Evolutionary conservation across 139 green algal genomes (phyloP).

Genomic region (Coelastrella sp.): DNA sequence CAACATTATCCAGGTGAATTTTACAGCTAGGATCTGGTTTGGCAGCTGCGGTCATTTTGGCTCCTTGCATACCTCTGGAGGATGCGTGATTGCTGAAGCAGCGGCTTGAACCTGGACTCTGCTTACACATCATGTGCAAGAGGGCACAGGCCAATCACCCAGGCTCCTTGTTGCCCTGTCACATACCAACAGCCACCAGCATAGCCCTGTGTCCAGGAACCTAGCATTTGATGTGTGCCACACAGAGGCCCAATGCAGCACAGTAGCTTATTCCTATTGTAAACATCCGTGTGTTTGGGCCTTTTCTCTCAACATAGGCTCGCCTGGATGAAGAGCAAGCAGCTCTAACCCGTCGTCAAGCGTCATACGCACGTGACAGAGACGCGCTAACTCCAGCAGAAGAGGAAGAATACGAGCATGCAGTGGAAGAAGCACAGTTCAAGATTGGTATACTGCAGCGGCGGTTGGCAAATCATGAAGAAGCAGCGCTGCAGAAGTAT

Average conservation of each 20-base stretch:
- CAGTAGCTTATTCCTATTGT: no score
- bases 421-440: constrained; percentile 78
- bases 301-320: constrained; percentile 50
- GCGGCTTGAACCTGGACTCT: no score
- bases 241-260: no score
- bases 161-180: no score
- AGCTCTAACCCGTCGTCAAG: constrained; percentile 77
- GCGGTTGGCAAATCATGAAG: constrained; percentile 87
- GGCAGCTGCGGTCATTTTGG: neutral
- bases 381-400: constrained; percentile 82
- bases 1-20: constrained; percentile 85
- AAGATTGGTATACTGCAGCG: constrained; percentile 77
- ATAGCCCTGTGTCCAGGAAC: neutral
- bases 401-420: constrained; percentile 87
- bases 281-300: neutral
- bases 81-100: no score
- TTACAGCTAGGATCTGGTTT: neutral
- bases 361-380: constrained; percentile 85
- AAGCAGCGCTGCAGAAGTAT: constrained; percentile 89
- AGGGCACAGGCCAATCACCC: no score
- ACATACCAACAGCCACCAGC: no score
- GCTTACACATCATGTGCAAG: no score
- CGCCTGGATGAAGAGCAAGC: constrained; percentile 86
- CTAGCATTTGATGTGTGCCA: neutral
- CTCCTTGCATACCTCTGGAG: no score